Conservation (phyloP, 495 filamentous ascomycete genomes). For the Astrocystis sublimbata region DNA sequence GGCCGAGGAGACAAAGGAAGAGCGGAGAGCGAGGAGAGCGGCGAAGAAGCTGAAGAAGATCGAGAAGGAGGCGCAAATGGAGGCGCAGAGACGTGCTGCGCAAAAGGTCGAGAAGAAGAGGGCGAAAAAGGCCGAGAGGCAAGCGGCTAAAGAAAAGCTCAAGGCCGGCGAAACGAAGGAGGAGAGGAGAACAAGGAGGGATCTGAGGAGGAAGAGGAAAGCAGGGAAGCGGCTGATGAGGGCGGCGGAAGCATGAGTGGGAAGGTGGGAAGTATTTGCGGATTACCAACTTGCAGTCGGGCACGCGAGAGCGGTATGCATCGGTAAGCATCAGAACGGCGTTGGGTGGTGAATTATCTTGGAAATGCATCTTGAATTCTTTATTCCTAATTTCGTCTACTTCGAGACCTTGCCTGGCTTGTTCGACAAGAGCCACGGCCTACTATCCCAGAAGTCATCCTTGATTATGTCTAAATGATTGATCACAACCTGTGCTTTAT, state of each 20-base stretch:
- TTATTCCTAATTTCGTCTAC: constrained; percentile 48
- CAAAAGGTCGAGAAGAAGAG: constrained; percentile 35
- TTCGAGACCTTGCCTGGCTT: constrained; percentile 68
- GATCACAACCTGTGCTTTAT: constrained; percentile 74
- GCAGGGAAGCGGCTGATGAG: constrained; percentile 41
- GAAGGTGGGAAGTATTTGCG: background rate
- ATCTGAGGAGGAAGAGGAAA: constrained; percentile 39
- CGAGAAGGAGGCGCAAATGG: constrained; percentile 37
- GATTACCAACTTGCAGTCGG: background rate
- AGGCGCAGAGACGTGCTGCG: constrained; percentile 23
- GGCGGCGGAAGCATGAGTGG: constrained; percentile 7
- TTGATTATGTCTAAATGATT: constrained; percentile 92
- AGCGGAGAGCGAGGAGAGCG: constrained; percentile 36
- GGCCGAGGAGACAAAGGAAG: constrained; percentile 39
- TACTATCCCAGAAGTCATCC: constrained; percentile 85
- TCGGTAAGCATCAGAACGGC: constrained; percentile 17
- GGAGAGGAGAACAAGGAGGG: constrained; percentile 38
- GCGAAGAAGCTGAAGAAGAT: constrained; percentile 40
- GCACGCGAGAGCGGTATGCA: background rate
- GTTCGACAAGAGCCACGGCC: constrained; percentile 82
- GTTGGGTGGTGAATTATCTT: constrained; percentile 22
- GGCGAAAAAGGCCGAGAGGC: constrained; percentile 32
- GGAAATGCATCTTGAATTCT: constrained; percentile 26
- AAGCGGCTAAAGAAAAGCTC: constrained; percentile 24
- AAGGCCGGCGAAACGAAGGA: constrained; percentile 38